Evolutionary conservation across 1,139 yeast genomes (phyloP), one percentile per base, ranked within the genome.

Genomic region (Yamadazyma diospyri): DNA sequence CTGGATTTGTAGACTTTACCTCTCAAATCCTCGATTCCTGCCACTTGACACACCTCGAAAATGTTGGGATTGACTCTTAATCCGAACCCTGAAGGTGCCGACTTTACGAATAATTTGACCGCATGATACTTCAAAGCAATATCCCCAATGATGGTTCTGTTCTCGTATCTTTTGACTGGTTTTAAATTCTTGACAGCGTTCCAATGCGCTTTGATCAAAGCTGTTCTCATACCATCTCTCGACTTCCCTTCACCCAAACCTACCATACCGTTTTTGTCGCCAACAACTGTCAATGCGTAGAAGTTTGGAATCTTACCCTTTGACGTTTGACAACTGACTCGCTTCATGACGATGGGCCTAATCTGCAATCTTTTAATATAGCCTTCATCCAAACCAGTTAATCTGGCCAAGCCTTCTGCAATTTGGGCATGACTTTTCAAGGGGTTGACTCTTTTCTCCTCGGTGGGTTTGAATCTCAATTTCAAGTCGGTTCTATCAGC

Each of bases 201-300:
- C 95, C 96, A 86, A 57, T 82, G 89, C 6, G 97, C 97, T 53
- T 87, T 86, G 28, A 78, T 68, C 23, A 83, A 74, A 2, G 98
- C 96, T 35, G 76, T 74, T 37, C 84, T 67, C 62, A 83, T 77
- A 40, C 85, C 88, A 41, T 78, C 81, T 48, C 88, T 71, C 38
- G 92, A 89, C 53, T 86, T 86, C 39, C 98, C 99, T 59, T 88
- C 95, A 35, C 98, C 99, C 32, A 89, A 68, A 28, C 98, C 98
- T 41, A 89, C 69, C 81, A 88, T 85, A 42, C 99, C 99, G 45
- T 84, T 82, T 39, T 80, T 75, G 59, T 94, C 95, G 29, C 99
- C 99, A 6, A 84, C 96, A 25, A 89, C 86, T 7, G 89, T 94
- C 50, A 92, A 61, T 1, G 89, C 84, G 57, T 86, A 92, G 57